Base-by-base conservation (phyloP, 257 asterid genomes). In the Penstemon davidsonii region DNA sequence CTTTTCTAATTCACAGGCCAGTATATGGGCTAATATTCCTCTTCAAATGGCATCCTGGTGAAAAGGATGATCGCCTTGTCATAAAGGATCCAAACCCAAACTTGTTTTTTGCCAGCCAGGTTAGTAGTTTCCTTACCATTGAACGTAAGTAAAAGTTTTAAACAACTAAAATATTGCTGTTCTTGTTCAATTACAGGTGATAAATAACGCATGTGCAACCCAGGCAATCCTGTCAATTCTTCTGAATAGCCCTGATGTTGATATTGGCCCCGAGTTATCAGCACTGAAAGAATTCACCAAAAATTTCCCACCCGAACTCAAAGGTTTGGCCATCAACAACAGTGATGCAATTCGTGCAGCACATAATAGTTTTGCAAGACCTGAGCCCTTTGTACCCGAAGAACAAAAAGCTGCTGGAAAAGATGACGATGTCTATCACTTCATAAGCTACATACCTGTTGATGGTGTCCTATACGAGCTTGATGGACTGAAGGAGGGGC, bases 11-110 rank as follows among this genome's bases (percentile, higher is more conserved):
- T 66, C 53, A 42, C 89, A 94, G 98, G 84, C 99, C 99, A 56
- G 76, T 94, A 33, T 86, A 88, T 77, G 99, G 99, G 57, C 74
- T 94, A 78, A 81, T 94, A 76, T 94, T 94, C 83, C 98, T 94
- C 82, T 94, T 94, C 83, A 94, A 94, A 80, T 94, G 98, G 99
- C 96, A 96, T 33, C 86, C 97, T 9, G 96, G 96, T 50, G 99
- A 94, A 75, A 91, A 88, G 76, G 99, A 94, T 77, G 96, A 86
- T 42, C 96, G 96, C 9, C 84, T 80, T 60, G 95, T 85, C 62
- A 86, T 91, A 36, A 88, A 88, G 87, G 98, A 91, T 67, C 97
- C 98, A 70, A 88, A 79, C 68, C 96, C 99, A 8, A 87, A 87
- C 87, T 75, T 91, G 78, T 94, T 88, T 71, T 94, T 91, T 61